Conservation (phyloP, 345 rosid species). For the Syzygium aromaticum region DNA sequence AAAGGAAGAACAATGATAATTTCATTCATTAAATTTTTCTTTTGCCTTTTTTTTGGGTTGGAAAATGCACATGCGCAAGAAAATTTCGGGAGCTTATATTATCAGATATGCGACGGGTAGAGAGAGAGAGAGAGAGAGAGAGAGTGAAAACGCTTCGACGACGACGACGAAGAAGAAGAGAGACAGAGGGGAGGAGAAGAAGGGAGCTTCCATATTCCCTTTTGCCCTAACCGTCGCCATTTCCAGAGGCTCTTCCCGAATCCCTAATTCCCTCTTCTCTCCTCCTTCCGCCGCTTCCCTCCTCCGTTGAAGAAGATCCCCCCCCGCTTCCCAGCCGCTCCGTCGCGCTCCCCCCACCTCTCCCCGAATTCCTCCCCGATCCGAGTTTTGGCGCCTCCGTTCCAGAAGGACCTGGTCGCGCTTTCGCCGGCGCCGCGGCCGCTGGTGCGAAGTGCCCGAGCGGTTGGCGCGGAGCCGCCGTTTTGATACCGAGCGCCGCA, state of each 20-base stretch:
- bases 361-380: background rate
- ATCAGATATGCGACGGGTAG: background rate
- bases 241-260: background rate
- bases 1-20: background rate
- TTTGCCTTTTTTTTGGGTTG: background rate
- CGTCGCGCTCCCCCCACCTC: background rate
- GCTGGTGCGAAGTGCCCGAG: background rate
- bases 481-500: background rate
- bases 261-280: background rate
- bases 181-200: background rate
- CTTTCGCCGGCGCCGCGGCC: background rate
- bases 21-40: background rate
- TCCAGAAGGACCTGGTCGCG: background rate
- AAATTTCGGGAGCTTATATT: background rate
- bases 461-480: background rate
- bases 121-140: background rate
- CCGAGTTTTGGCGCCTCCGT: background rate
- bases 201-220: background rate
- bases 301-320: background rate
- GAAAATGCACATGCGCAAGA: background rate
- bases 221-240: background rate
- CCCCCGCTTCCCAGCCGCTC: background rate
- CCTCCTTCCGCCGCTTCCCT: background rate
- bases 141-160: background rate
- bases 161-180: background rate